Conservation (phyloP, 78 protist genomes). For the Cavenderia fasciculata region DNA sequence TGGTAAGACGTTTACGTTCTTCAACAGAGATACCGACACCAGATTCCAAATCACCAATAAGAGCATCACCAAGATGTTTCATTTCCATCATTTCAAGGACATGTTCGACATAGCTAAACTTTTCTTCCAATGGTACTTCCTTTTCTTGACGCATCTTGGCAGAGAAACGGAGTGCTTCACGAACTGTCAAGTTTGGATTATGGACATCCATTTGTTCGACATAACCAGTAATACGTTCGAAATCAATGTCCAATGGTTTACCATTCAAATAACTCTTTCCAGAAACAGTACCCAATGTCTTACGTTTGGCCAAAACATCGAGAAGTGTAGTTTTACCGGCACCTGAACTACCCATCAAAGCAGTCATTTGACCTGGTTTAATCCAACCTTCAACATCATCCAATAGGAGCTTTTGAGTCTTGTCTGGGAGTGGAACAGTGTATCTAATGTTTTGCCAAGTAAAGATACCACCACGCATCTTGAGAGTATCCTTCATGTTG, state of each 20-base stretch:
- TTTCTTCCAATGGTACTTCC: slow-evolving; percentile 31
- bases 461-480: slow-evolving; percentile 59
- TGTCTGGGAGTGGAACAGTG: slow-evolving; percentile 51
- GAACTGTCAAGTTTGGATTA: slow-evolving; percentile 42
- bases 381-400: slow-evolving; percentile 52
- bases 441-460: slow-evolving; percentile 54
- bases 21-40: slow-evolving; percentile 76
- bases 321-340: slow-evolving; percentile 91
- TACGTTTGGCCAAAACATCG: slow-evolving; percentile 88
- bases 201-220: slow-evolving; percentile 82
- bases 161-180: slow-evolving; percentile 63
- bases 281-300: slow-evolving; percentile 78
- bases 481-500: slow-evolving; percentile 17
- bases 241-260: slow-evolving; percentile 60
- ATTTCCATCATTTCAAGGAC: slow-evolving; percentile 77
- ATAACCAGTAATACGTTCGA: slow-evolving; percentile 74
- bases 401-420: neutral
- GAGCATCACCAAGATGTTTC: slow-evolving; percentile 75
- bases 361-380: slow-evolving; percentile 80
- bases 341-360: slow-evolving; percentile 83
- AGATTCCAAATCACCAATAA: slow-evolving; percentile 68
- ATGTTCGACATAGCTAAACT: slow-evolving; percentile 37
- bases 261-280: slow-evolving; percentile 86
- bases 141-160: slow-evolving; percentile 62
- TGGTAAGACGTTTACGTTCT: slow-evolving; percentile 76